Conservation (phyloP, 2,329 filamentous ascomycete genomes). For the Raffaelea albimanens region DNA sequence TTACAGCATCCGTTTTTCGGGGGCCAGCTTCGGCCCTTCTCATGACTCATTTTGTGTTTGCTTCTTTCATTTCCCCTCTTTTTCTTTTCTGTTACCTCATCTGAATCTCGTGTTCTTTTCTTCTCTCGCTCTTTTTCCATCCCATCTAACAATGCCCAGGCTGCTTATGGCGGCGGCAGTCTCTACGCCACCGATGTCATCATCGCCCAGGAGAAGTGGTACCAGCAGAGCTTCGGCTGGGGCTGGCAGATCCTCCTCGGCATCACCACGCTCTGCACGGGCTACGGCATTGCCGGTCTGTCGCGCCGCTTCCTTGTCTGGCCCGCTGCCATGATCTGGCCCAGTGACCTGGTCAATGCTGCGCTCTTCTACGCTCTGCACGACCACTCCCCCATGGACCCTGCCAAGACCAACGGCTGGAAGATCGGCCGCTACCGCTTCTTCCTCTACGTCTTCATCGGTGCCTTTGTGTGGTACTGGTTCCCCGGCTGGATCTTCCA, state of each 20-base stretch:
- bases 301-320: conserved; percentile 25
- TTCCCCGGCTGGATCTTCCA: conserved; percentile 55
- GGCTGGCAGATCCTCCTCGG: conserved; percentile 50
- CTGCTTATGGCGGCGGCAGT: conserved; percentile 47
- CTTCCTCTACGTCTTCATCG: conserved; percentile 47
- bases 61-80: neutral
- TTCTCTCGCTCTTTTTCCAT: neutral
- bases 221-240: conserved; percentile 43
- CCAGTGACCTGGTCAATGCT: conserved; percentile 25
- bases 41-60: too few species aligned
- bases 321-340: conserved; percentile 29
- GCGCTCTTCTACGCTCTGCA: conserved; percentile 28
- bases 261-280: conserved; percentile 52
- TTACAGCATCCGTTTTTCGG: neutral
- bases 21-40: too few species aligned
- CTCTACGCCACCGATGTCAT: conserved; percentile 47
- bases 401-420: conserved; percentile 36
- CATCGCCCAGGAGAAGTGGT: conserved; percentile 42
- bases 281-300: conserved; percentile 29
- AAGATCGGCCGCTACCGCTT: conserved; percentile 46
- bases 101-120: neutral
- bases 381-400: conserved; percentile 26
- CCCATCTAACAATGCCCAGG: conserved; percentile 26
- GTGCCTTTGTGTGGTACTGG: conserved; percentile 34
- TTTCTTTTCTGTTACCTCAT: neutral